Evolutionary conservation across 2,329 filamentous ascomycete genomes (phyloP).

Genomic region (Verticillium albo-atrum): DNA sequence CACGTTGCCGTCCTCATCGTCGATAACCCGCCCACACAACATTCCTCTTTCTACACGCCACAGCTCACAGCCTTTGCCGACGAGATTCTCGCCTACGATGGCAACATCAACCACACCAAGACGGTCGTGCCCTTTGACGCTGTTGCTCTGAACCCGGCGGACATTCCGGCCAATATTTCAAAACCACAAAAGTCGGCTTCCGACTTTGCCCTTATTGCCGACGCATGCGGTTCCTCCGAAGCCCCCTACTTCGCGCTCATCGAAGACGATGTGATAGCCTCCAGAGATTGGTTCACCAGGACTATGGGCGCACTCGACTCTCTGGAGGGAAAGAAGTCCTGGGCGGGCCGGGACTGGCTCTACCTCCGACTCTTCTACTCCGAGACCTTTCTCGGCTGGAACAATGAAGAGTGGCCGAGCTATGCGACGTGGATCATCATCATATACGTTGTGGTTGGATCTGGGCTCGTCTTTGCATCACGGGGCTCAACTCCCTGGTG

Average conservation of each 20-base stretch:
- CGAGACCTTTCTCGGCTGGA: slow-evolving; percentile 32
- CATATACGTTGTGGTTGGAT: slow-evolving; percentile 18
- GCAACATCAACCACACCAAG: background rate
- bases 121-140: background rate
- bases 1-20: slow-evolving; percentile 29
- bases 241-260: slow-evolving; percentile 29
- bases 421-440: slow-evolving; percentile 21
- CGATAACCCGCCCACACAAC: slow-evolving; percentile 21
- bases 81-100: slow-evolving; percentile 25
- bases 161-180: background rate
- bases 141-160: background rate
- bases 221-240: slow-evolving; percentile 21
- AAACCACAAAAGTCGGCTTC: background rate
- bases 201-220: slow-evolving; percentile 15
- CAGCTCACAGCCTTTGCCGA: slow-evolving; percentile 27
- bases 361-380: slow-evolving; percentile 34
- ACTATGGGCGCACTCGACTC: slow-evolving; percentile 19
- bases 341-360: slow-evolving; percentile 23
- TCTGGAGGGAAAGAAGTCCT: slow-evolving; percentile 16
- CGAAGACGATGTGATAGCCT: slow-evolving; percentile 31
- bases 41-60: slow-evolving; percentile 23
- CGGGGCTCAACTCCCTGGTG: background rate
- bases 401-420: slow-evolving; percentile 25
- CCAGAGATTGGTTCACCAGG: slow-evolving; percentile 25
- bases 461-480: slow-evolving; percentile 9